phyloP scores from a whole-genome alignment of 139 green algal genomes.

The Chlorella sorokiniana region DNA sequence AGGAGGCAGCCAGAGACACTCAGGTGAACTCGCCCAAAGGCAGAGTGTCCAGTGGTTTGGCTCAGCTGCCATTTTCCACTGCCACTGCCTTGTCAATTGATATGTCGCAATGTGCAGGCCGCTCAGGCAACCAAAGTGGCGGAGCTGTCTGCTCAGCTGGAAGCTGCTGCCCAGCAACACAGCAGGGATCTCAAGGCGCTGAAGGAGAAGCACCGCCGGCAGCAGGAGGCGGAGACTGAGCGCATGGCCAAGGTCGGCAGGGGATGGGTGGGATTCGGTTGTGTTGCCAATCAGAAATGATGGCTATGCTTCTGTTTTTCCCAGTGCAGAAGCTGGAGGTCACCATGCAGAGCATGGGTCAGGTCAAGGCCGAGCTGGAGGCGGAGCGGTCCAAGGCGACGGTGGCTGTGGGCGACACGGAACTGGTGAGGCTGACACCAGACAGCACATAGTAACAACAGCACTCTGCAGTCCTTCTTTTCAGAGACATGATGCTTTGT shows the following conservation, averaged over 20 bases:
- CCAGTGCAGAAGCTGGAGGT: slow-evolving; percentile 10
- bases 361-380: neutral
- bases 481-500: neutral
- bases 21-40: neutral
- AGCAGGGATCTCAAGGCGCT: neutral
- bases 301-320: neutral
- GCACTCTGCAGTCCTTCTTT: neutral
- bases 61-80: neutral
- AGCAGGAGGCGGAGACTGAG: neutral
- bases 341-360: neutral
- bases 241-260: slow-evolving; percentile 20
- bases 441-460: no score
- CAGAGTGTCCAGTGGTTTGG: neutral
- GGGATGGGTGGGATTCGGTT: no score
- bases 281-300: neutral
- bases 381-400: neutral
- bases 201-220: neutral
- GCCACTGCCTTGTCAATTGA: neutral
- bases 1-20: neutral
- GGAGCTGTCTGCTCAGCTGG: neutral
- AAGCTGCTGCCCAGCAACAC: neutral
- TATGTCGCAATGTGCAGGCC: neutral
- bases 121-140: neutral
- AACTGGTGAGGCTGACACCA: no score
- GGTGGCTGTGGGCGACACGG: neutral